Evolutionary conservation across 1,284 basidiomycete genomes (phyloP).

Genomic region (Heterobasidion annosum): DNA sequence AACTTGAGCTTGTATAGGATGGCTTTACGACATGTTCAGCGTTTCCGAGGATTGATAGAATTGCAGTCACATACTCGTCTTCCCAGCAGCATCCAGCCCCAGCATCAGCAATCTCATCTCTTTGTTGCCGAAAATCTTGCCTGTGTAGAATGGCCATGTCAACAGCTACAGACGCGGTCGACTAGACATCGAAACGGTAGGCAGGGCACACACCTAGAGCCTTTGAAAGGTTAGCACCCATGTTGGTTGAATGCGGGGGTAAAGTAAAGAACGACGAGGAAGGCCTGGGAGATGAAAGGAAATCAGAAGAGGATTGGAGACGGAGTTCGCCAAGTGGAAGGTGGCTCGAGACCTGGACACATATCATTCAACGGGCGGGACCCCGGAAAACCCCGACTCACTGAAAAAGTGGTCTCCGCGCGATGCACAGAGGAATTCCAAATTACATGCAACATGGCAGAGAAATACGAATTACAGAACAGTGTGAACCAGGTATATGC

Average conservation of each 20-base stretch:
- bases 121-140: slow-evolving; percentile 97
- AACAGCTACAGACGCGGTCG: slow-evolving; percentile 2
- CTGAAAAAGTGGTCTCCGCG: background rate
- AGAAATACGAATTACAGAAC: background rate
- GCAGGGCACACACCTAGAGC: slow-evolving; percentile 43
- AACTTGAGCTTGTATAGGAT: slow-evolving; percentile 99
- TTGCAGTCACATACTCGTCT: slow-evolving; percentile 63
- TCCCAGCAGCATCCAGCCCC: slow-evolving; percentile 92
- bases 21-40: slow-evolving; percentile 38
- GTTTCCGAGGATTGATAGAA: background rate
- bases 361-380: slow-evolving; percentile 8
- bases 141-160: slow-evolving; percentile 27
- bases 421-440: too few relatives aligned
- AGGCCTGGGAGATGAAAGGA: slow-evolving; percentile 10
- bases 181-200: slow-evolving; percentile 6
- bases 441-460: too few relatives aligned
- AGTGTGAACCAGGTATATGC: background rate
- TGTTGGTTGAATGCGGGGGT: slow-evolving; percentile 24
- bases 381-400: slow-evolving; percentile 19
- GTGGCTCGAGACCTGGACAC: slow-evolving; percentile 2
- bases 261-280: slow-evolving; percentile 39
- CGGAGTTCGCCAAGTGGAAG: slow-evolving; percentile 1
- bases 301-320: slow-evolving; percentile 1
- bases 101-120: slow-evolving; percentile 95
- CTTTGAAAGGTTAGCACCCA: slow-evolving; percentile 77